Conservation (phyloP, 768 basidiomycete species). For the Suillus fuscotomentosus region DNA sequence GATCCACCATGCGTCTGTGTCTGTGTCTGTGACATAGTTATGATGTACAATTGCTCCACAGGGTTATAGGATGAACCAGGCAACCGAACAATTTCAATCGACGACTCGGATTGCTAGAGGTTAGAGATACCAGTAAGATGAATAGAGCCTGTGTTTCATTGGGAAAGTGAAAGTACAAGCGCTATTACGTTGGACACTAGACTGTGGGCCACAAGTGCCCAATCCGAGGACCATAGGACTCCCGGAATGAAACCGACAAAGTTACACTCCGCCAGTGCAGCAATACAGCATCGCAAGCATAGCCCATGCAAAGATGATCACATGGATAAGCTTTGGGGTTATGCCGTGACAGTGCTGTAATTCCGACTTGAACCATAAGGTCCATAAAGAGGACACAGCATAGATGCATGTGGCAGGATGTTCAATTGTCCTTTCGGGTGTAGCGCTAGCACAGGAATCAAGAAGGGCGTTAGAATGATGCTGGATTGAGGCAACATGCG, state of each 20-base stretch:
- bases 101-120: neutral
- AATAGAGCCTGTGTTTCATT: neutral
- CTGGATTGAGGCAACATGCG: neutral
- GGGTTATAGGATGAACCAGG: neutral
- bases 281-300: neutral
- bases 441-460: conserved; percentile 1
- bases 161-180: neutral
- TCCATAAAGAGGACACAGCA: neutral
- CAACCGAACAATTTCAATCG: neutral
- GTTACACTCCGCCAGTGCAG: neutral
- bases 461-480: neutral
- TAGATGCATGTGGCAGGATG: neutral
- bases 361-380: neutral
- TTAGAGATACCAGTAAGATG: neutral
- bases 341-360: conserved; percentile 2
- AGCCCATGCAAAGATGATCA: neutral
- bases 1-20: neutral
- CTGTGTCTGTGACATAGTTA: neutral
- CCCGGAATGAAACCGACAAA: neutral
- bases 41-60: neutral
- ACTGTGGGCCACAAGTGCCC: neutral
- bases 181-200: neutral
- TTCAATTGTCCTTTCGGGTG: conserved; percentile 1
- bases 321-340: neutral
- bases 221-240: neutral